Base-by-base conservation (phyloP, 1,284 basidiomycete genomes). In the Sutorius eximius region DNA sequence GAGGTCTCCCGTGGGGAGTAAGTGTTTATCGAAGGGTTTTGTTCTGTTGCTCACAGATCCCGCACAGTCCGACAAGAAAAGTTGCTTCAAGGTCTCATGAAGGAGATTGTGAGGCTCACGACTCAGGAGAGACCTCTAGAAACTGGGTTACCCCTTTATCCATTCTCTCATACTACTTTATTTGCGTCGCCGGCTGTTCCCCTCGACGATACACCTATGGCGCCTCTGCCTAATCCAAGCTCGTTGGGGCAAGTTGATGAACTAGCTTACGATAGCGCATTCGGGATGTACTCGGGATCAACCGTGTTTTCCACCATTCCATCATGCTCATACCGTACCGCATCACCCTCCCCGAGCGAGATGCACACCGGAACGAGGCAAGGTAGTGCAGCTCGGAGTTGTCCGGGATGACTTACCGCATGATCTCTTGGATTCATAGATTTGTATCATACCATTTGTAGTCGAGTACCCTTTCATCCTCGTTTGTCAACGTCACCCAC, bases 1-100 rank as follows among this genome's bases (percentile, higher is more conserved):
- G 49, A 81, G 82, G 44, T 92, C 89, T 34, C 87, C 89, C n/a
- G 89, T 92, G 52, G 89, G 89, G 61, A 82, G 89, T 91, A 70
- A 73, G 86, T 76, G 43, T 53, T 53, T 40, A 18, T 45, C 24
- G n/a, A 49, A 41, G 9, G 32, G 36, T 43, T 24, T 24, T 29
- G 37, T 50, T 51, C 45, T 27, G 52, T 32, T 45, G 57, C 56
- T 65, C 53, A 64, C 47, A 59, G 59, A 38, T 52, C 47, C 32
- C 52, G 32, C 58, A 40, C 59, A 91, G 88, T 82, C 42, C 87
- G 89, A 29, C 89, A 91, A 73, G 89, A 91, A 68, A 82, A 80
- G 59, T 74, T 92, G 18, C 75, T 92, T n/a, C 89, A 91, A 64
- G 87, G 86, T 3, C 76, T 91, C 36, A 91, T 92, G 90, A 77